A percentile compares a stretch with the other conserved stretches of the same genome.
phyloP scores from a whole-genome alignment of 495 filamentous ascomycete genomes.

The Paragyromitra xinjiangensis region DNA sequence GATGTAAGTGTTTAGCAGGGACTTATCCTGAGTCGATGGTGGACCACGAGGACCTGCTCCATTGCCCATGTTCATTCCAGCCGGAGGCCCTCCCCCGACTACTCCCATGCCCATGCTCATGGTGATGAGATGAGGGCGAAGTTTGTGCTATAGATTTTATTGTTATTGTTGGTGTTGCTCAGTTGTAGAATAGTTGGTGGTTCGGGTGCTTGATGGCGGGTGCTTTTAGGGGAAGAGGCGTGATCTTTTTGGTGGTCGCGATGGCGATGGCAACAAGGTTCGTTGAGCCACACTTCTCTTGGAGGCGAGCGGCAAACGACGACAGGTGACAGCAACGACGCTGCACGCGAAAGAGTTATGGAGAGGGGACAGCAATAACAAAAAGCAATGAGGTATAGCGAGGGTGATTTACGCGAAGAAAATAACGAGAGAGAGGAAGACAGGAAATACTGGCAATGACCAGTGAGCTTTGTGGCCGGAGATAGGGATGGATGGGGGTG shows the following conservation, averaged over 20 bases:
- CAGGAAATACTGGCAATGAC: conserved; percentile 27
- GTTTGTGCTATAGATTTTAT: conserved; percentile 18
- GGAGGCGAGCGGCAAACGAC: conserved; percentile 43
- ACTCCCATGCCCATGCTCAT: conserved; percentile 68
- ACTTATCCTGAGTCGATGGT: conserved; percentile 39
- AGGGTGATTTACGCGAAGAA: conserved; percentile 48
- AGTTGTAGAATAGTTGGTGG: conserved; percentile 24
- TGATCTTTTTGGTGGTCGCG: conserved; percentile 44
- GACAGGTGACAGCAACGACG: conserved; percentile 40
- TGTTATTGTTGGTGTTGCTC: conserved; percentile 38
- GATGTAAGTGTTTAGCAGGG: conserved; percentile 87
- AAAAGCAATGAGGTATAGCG: conserved; percentile 42
- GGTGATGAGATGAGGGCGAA: conserved; percentile 49
- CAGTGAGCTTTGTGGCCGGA: conserved; percentile 39
- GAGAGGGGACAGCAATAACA: conserved; percentile 31
- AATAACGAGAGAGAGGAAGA: conserved; percentile 33
- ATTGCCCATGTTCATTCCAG: conserved; percentile 61
- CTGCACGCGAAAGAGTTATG: conserved; percentile 27
- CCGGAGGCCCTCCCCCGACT: conserved; percentile 58
- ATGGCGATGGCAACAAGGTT: conserved; percentile 54
- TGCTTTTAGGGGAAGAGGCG: conserved; percentile 50
- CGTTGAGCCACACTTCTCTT: conserved; percentile 50
- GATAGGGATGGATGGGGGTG: conserved; percentile 45
- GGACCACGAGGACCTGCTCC: conserved; percentile 49
- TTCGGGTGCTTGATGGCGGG: conserved; percentile 8